Base-by-base conservation (phyloP, 2,329 filamentous ascomycete species). In the Aspergillus intermedius region DNA sequence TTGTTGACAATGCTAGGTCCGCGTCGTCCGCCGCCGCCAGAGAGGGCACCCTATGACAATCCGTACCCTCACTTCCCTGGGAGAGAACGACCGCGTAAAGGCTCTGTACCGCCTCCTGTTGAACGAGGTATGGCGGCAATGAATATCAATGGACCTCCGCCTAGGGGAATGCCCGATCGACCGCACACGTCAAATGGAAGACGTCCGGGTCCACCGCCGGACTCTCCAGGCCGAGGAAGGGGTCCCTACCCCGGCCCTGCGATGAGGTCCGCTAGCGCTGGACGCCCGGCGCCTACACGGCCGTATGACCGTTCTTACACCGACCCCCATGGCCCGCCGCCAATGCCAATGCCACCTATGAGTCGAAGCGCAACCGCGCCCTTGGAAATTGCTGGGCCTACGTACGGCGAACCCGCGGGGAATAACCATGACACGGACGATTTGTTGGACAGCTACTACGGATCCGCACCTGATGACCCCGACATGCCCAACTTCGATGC, bases 401-500 rank as follows among this genome's bases (percentile, higher is more conserved):
- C 60, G 60, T 42, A 43, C 47, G 13, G 46, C 28, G 58, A 64
- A 42, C 51, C 57, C 7, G 41, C 6, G 3, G 13, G 13, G 22
- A 6, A 43, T 30, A 52, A 50, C 49, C 59, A 54, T 55, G 59
- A 64, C 23, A 62, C 63, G 17, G 64, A 70, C 40, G 68, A 74
- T 22, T 73, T 74, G 41, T 55, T 79, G 39, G 75, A 76, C 34
- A 74, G 74, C 47, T 70, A 81, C 46, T 78, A 78, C 49, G 76
- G 77, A 60, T 70, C 58, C 69, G 75, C 57, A 54, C 47, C 64
- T 34, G 58, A 64, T 45, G 77, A 80, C 44, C 73, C 74, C 15
- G 80, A 83, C 43, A 83, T 84, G 79, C 81, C 81, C 2, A 78
- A 84, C 54, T 84, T 84, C 55, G 79, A 82, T 59, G 77, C 76